phyloP scores from a whole-genome alignment of 345 rosid genomes.

The Lumnitzera littorea region DNA sequence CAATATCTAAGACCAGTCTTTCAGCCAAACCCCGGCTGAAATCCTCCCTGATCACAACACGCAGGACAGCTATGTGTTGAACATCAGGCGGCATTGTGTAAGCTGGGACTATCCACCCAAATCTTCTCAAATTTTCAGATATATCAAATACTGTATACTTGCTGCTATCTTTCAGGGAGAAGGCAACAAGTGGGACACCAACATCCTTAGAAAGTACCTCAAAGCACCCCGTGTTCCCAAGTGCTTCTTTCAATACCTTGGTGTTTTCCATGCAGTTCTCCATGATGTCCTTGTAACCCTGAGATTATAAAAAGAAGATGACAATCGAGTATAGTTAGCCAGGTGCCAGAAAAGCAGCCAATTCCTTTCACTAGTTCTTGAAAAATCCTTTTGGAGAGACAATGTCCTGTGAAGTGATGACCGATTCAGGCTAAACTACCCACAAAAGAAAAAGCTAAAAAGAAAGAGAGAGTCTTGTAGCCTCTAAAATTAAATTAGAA shows the following conservation, averaged over 20 bases:
- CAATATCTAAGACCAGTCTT: slow-evolving; percentile 46
- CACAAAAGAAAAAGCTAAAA: too few relatives aligned
- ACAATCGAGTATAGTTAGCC: neutral
- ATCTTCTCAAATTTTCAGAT: slow-evolving; percentile 36
- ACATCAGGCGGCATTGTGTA: slow-evolving; percentile 90
- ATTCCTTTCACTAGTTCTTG: too few relatives aligned
- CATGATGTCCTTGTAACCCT: slow-evolving; percentile 46
- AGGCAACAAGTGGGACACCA: slow-evolving; percentile 46
- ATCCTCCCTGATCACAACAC: slow-evolving; percentile 79
- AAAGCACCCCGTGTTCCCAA: slow-evolving; percentile 30
- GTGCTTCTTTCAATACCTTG: slow-evolving; percentile 24
- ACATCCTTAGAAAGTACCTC: slow-evolving; percentile 33
- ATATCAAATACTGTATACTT: slow-evolving; percentile 30
- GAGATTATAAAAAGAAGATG: neutral
- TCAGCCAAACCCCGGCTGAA: slow-evolving; percentile 69
- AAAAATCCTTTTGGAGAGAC: too few relatives aligned
- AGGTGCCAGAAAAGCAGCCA: neutral
- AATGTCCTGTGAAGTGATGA: too few relatives aligned
- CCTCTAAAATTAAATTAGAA: too few relatives aligned
- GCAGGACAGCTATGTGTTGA: slow-evolving; percentile 68
- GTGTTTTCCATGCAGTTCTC: slow-evolving; percentile 36
- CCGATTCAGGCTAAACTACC: too few relatives aligned
- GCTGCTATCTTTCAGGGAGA: slow-evolving; percentile 33
- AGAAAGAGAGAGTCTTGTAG: too few relatives aligned
- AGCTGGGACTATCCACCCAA: slow-evolving; percentile 86